Base-by-base conservation (phyloP, 306 rosid species). In the Vachellia pachyceras region DNA sequence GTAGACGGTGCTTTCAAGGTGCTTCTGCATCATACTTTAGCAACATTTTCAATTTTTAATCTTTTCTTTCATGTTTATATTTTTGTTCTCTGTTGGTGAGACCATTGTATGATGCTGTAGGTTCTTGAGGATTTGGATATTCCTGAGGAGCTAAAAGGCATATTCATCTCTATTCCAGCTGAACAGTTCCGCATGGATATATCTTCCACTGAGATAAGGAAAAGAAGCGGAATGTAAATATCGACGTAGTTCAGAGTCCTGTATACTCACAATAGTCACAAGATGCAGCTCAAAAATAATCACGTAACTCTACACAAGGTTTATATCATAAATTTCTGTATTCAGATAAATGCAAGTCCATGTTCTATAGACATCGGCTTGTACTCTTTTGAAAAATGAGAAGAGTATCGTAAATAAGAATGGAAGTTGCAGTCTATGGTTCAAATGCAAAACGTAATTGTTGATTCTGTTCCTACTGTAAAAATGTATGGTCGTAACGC, bases 1-100 rank as follows among this genome's bases (percentile, higher is more conserved):
- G 90, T 93, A 10, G 87, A 90, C 29, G 97, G 98, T 29, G 90
- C 77, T 86, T 95, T 95, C 88, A 91, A 88, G 95, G 98, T 90
- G 81, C 41, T 73, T 47, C 67, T 47, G 20, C 79, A 68, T n/a
- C 13, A 49, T 23, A 25, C 44, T 36, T 52, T 45, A 85, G 65
- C 58, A 84, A 69, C 36, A 67, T 33, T 54, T 18, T n/a, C 7
- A 5, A 20, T n/a, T 23, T 35, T 33, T 42, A 49, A 18, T 45
- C 61, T 69, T 57, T 39, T 8, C 47, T 7, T 37, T 58, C 69
- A 63, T 60, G 22, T 54, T 65, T 37, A 33, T 35, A 52, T 75
- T 35, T 39, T 13, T 40, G 41, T 58, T 79, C 66, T n/a, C 50
- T 78, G 11, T 71, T 76, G 39, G 45, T 49, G 70, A 80, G 80